Evolutionary conservation across 164 flowering plant species (phyloP).

Genomic region (Annona cherimola): DNA sequence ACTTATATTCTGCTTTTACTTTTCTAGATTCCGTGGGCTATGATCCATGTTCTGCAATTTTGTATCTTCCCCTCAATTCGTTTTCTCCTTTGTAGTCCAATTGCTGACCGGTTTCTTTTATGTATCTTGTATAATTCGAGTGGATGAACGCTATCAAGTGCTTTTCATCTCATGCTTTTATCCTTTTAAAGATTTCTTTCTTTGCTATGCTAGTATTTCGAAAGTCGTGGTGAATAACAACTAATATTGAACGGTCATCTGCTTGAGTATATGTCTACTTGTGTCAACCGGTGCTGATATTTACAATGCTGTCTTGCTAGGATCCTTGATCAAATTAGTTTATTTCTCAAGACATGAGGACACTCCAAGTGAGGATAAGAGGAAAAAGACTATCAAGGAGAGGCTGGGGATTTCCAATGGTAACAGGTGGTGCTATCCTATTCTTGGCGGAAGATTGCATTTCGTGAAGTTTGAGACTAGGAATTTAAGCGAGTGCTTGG

Average conservation of each 20-base stretch:
- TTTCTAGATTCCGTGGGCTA: neutral
- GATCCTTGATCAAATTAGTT: constrained; percentile 81
- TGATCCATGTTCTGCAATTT: neutral
- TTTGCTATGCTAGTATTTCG: neutral
- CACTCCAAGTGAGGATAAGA: constrained; percentile 39
- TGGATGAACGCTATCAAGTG: neutral
- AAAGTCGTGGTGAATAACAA: neutral
- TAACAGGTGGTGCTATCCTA: constrained; percentile 62
- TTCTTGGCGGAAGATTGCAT: constrained; percentile 88
- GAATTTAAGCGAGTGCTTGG: constrained; percentile 74
- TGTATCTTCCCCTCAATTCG: neutral
- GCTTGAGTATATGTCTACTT: too few species aligned
- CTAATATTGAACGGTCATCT: neutral
- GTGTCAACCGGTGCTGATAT: neutral
- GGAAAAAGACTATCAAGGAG: constrained; percentile 44
- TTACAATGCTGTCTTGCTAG: constrained; percentile 30
- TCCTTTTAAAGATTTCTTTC: neutral
- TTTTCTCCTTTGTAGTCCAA: neutral
- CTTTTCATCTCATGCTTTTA: neutral
- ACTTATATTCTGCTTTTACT: neutral
- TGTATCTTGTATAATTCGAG: too few species aligned
- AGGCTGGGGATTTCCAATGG: constrained; percentile 53
- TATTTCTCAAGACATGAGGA: constrained; percentile 88
- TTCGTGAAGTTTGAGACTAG: constrained; percentile 84
- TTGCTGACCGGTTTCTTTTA: neutral